A percentile compares a stretch with the other conserved stretches of the same genome.
Evolutionary conservation across 768 basidiomycete species (phyloP).

Genomic region (Suillus weaverae): DNA sequence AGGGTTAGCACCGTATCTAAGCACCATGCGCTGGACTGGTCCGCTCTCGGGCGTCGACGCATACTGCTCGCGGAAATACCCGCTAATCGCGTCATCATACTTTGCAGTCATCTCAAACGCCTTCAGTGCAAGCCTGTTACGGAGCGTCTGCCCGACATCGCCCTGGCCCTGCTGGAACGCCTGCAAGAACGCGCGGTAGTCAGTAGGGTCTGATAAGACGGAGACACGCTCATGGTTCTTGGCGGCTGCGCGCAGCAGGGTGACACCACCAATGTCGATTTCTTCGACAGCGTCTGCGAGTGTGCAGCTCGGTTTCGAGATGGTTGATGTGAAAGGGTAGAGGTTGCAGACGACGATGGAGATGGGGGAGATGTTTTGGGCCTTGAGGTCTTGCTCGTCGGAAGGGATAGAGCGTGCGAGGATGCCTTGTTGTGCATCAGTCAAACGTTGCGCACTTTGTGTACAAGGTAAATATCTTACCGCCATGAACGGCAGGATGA

Average conservation of each 20-base stretch:
- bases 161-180: slow-evolving; percentile 78
- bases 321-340: slow-evolving; percentile 93
- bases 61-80: slow-evolving; percentile 96
- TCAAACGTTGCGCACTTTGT: not conserved
- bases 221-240: slow-evolving; percentile 96
- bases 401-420: slow-evolving; percentile 90
- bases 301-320: slow-evolving; percentile 85
- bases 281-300: slow-evolving; percentile 94
- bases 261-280: slow-evolving; percentile 98
- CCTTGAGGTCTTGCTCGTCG: slow-evolving; percentile 81
- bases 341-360: slow-evolving; percentile 98
- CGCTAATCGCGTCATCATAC: slow-evolving; percentile 94
- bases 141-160: slow-evolving; percentile 66
- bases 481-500: slow-evolving; percentile 97
- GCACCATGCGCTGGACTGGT: slow-evolving; percentile 76
- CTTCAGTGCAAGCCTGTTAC: slow-evolving; percentile 86
- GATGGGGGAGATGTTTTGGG: slow-evolving; percentile 88
- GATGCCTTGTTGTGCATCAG: slow-evolving; percentile 59
- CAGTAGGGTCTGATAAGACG: slow-evolving; percentile 83
- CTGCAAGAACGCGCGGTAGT: slow-evolving; percentile 80
- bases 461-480: slow-evolving; percentile 40
- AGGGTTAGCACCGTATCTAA: slow-evolving; percentile 97
- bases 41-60: slow-evolving; percentile 80
- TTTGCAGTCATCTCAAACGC: slow-evolving; percentile 95
- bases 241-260: slow-evolving; percentile 93